Evolutionary conservation across 225 moss, liverwort and hornwort genomes (phyloP).

Genomic region (Physcomitrellopsis africana): DNA sequence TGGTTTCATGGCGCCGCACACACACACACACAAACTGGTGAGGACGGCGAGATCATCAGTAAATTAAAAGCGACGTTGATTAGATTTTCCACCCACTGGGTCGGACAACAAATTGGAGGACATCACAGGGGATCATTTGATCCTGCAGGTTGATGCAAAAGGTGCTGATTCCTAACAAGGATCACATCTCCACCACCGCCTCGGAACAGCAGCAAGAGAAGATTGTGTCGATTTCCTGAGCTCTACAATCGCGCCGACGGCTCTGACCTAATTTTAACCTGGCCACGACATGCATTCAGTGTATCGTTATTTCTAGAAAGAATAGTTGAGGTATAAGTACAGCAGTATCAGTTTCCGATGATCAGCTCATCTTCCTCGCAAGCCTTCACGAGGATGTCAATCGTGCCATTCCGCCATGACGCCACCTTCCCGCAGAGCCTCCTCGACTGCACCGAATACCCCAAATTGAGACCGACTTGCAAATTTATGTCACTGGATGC

Average conservation of each 20-base stretch:
- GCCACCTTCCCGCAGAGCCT: constrained; percentile 56
- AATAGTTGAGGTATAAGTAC: constrained; percentile 43
- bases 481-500: background rate
- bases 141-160: constrained; percentile 7
- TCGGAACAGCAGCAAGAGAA: constrained; percentile 19
- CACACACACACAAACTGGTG: too few relatives aligned
- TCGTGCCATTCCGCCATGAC: constrained; percentile 49
- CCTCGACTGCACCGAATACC: constrained; percentile 38
- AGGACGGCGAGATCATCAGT: too few relatives aligned
- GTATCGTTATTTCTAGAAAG: constrained; percentile 49
- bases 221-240: constrained; percentile 37
- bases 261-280: background rate
- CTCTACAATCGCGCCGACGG: constrained; percentile 18
- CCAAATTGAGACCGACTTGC: background rate
- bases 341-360: constrained; percentile 42
- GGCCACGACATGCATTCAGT: constrained; percentile 12
- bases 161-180: background rate
- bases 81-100: background rate
- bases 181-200: background rate
- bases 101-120: background rate
- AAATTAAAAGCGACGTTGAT: too few relatives aligned
- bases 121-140: constrained; percentile 13
- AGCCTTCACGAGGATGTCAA: constrained; percentile 52
- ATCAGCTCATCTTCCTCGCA: constrained; percentile 55
- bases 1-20: too few relatives aligned